Base-by-base conservation (phyloP, 2,329 filamentous ascomycete species). In the Epichloe baconii region DNA sequence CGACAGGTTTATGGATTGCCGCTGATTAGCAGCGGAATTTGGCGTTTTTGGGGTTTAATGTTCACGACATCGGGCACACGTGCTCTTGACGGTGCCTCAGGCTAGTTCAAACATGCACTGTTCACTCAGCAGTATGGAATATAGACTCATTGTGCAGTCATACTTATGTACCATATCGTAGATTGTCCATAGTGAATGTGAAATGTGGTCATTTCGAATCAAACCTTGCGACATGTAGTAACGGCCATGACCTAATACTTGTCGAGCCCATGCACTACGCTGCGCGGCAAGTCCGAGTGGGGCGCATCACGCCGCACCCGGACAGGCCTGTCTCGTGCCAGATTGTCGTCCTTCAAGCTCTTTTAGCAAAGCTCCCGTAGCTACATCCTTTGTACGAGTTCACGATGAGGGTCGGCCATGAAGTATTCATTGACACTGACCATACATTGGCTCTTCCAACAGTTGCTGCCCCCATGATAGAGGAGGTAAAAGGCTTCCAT, bases 21-120 rank as follows among this genome's bases (percentile, higher is more conserved):
- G 37, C 14, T n/a, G 41, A 23, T 74, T 94, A 6, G 88, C 94
- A 71, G 88, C 95, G 2, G 88, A 95, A 68, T 89, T 85, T 0
- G 86, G 80, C 2, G 44, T 44, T 51, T 43, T 36, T 26, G 23
- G 44, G 44, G 38, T 47, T 46, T 26, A 47, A n/a, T 47, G 7
- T 12, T 31, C 3, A 43, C 38, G 31, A 40, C 15, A 34, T 21
- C 15, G 44, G 38, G 38, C 38, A 26, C 44, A 50, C 19, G 34
- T 34, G 38, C 44, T 31, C 12, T 48, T 17, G 40, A 21, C 37
- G 21, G 5, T 31, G 11, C 2, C 23, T 47, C 34, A 43, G 31
- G 11, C n/a, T 50, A 38, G 19, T 8, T 19, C 14, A 37, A 19
- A 31, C 14, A 35, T 44, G 31, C 31, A 38, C 19, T 44, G 19